Evolutionary conservation across 768 basidiomycete species (phyloP).

Genomic region (Mycena floridula): DNA sequence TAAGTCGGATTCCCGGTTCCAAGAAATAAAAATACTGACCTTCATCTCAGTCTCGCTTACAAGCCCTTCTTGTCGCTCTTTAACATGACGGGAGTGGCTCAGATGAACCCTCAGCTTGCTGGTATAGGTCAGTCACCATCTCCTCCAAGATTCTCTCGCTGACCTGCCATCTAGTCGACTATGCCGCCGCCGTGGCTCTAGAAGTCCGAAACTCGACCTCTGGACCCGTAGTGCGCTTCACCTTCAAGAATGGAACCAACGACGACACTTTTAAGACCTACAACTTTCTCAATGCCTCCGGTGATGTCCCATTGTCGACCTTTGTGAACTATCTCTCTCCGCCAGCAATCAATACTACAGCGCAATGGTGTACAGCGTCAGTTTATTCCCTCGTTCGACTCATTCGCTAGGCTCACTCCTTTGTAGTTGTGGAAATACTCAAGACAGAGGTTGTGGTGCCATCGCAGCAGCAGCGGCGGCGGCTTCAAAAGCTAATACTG

Average conservation of each 20-base stretch:
- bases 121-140: slow-evolving; percentile 43
- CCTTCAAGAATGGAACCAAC: slow-evolving; percentile 64
- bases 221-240: slow-evolving; percentile 51
- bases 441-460: slow-evolving; percentile 51
- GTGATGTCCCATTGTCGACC: slow-evolving; percentile 48
- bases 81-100: slow-evolving; percentile 62
- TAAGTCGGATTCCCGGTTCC: too few relatives aligned
- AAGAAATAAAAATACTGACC: too few relatives aligned
- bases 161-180: slow-evolving; percentile 41
- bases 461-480: slow-evolving; percentile 30
- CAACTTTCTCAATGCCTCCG: slow-evolving; percentile 35
- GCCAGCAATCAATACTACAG: slow-evolving; percentile 42
- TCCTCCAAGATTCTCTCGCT: not conserved
- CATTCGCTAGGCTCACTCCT: too few relatives aligned
- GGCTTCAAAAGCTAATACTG: slow-evolving; percentile 11
- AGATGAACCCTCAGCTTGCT: slow-evolving; percentile 44
- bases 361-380: slow-evolving; percentile 54
- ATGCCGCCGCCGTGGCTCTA: slow-evolving; percentile 49
- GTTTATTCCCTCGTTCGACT: too few relatives aligned
- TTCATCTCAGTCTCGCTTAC: slow-evolving; percentile 65
- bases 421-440: slow-evolving; percentile 52
- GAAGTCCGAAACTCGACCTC: slow-evolving; percentile 51
- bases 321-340: slow-evolving; percentile 40
- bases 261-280: slow-evolving; percentile 41
- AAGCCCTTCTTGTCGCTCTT: slow-evolving; percentile 76